Evolutionary conservation across 257 asterid species (phyloP).

Genomic region (Gardenia jasminoides): DNA sequence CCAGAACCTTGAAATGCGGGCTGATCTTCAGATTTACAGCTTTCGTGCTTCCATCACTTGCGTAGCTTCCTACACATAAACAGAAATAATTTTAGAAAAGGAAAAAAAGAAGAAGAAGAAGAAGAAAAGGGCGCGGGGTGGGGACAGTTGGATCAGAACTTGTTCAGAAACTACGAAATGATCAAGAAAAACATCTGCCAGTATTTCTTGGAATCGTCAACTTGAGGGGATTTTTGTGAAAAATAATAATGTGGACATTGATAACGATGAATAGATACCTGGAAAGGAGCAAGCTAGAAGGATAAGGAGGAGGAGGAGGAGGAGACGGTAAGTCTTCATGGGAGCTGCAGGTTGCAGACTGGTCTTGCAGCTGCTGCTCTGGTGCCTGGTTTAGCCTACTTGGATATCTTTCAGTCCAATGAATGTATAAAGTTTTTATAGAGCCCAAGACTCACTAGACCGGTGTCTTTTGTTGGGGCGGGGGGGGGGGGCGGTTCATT

Average conservation of each 20-base stretch:
- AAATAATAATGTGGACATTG: neutral
- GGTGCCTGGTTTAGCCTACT: neutral
- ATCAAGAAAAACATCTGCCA: neutral
- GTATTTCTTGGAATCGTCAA: neutral
- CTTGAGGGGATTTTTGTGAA: neutral
- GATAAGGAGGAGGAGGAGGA: conserved; percentile 11
- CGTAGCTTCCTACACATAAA: conserved; percentile 1
- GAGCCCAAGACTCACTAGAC: neutral
- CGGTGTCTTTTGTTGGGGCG: too few species aligned
- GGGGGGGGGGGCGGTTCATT: conserved; percentile 5
- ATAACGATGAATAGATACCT: neutral
- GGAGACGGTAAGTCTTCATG: neutral
- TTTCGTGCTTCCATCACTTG: neutral
- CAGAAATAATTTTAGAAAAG: neutral
- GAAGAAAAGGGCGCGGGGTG: too few species aligned
- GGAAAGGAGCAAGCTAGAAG: conserved; percentile 14
- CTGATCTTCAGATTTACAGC: conserved; percentile 3
- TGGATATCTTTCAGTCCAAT: neutral
- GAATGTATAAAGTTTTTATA: neutral
- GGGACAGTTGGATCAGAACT: too few species aligned
- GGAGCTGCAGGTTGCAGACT: conserved; percentile 3
- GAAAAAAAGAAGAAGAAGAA: neutral
- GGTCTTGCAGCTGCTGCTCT: neutral
- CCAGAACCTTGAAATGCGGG: conserved; percentile 23
- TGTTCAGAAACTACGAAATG: too few species aligned